Conservation (phyloP, 371 early-diverging fungal genomes). For the Mortierella sp. region DNA sequence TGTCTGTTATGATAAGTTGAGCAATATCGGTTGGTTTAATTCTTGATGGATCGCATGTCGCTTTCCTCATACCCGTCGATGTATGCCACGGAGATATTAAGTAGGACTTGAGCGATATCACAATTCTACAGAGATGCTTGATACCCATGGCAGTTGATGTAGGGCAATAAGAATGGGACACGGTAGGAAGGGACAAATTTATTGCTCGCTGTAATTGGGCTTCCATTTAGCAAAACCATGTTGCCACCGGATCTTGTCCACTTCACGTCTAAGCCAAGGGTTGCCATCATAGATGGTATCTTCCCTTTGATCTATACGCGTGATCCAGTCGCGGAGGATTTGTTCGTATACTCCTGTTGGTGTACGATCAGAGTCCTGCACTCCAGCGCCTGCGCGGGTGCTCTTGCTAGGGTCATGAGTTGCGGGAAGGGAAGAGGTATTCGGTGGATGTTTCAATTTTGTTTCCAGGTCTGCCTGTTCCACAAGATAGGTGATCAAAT, state of each 20-base stretch:
- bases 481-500: slow-evolving; percentile 26
- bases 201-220: no score
- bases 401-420: not conserved
- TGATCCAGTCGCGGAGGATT: slow-evolving; percentile 31
- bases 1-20: no score
- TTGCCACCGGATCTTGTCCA: slow-evolving; percentile 47
- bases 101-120: no score
- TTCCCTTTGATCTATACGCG: slow-evolving; percentile 20
- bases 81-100: no score
- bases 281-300: slow-evolving; percentile 5
- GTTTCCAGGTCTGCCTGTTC: slow-evolving; percentile 36
- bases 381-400: slow-evolving; percentile 3
- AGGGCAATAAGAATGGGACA: no score
- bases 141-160: no score
- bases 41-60: no score
- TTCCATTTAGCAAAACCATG: slow-evolving; percentile 3
- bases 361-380: not conserved
- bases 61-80: no score
- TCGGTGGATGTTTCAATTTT: slow-evolving; percentile 7
- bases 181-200: no score
- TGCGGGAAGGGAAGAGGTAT: not conserved
- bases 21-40: no score
- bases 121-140: no score
- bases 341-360: slow-evolving; percentile 18
- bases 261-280: slow-evolving; percentile 33